Base-by-base conservation (phyloP, 768 basidiomycete genomes). In the Boletus insuetus region DNA sequence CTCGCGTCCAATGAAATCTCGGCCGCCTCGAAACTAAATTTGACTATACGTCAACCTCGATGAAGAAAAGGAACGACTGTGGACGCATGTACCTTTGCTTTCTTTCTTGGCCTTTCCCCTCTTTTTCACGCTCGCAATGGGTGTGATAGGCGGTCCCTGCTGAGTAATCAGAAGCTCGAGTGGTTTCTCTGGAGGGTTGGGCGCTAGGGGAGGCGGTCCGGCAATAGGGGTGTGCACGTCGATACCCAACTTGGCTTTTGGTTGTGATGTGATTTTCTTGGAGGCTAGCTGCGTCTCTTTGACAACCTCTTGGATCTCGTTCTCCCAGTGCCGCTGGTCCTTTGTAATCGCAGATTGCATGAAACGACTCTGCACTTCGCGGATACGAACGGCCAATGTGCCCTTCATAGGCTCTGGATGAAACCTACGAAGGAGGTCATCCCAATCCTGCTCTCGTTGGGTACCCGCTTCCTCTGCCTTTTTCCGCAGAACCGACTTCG, bases 1-100 rank as follows among this genome's bases (percentile, higher is more conserved):
- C 91, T 39, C 80, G 72, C 51, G 82, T 91, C 94, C 93, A 98
- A 46, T 83, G 82, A 66, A 93, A 92, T 51, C 86, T 79, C 46
- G 84, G 81, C 17, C 89, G 79, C 49, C 87, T 61, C n/a, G 47
- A 64, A 22, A 46, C 64, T 62, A 34, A 51, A 58, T 56, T 49
- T 3, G 46, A 32, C 26, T 46, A 39, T 22, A 16, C 31, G 22
- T 66, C 49, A 58, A 49, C 24, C 26, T 38, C 20, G 46, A 38
- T 6, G 16, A 26, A 32, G 10, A n/a, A 29, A 54, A 43, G 37
- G n/a, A 29, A 55, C 20, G 3, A 12, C 3, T 22, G 50, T n/a
- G 7, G 43, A 34, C 43, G 6, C 38, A 46, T 17, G 22, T 62
- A 76, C 73, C 70, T 66, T 73, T 72, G 16, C 41, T 46, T 49